phyloP scores from a whole-genome alignment of 2,329 filamentous ascomycete species.

The Fusarium tricinctum region DNA sequence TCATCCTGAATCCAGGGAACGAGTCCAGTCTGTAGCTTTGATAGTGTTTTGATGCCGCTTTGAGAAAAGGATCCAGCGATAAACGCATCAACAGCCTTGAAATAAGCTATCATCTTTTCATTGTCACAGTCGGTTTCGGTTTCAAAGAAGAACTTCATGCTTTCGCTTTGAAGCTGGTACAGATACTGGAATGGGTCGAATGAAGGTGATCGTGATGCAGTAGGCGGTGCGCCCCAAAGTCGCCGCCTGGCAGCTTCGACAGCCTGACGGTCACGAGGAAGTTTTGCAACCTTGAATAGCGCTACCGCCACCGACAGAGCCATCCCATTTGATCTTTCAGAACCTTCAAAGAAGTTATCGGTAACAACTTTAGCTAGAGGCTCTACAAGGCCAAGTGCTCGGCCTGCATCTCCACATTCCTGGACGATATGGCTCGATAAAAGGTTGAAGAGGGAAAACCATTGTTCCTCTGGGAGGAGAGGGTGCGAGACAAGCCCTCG shows the following conservation, averaged over 20 bases:
- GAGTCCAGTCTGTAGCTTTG: conserved; percentile 73
- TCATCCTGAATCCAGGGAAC: conserved; percentile 74
- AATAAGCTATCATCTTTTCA: conserved; percentile 59
- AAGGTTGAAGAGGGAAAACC: conserved; percentile 69
- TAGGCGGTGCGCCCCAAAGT: conserved; percentile 68
- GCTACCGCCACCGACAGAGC: conserved; percentile 57
- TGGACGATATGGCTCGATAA: conserved; percentile 69
- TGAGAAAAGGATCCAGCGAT: conserved; percentile 63
- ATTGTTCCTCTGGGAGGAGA: conserved; percentile 61
- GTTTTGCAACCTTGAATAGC: conserved; percentile 62
- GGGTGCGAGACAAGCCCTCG: conserved; percentile 68
- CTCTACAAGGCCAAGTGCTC: conserved; percentile 77
- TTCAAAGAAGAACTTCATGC: conserved; percentile 69
- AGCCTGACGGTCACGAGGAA: conserved; percentile 72
- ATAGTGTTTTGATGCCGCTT: conserved; percentile 69
- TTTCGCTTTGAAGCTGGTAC: conserved; percentile 69
- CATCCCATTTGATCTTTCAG: conserved; percentile 42
- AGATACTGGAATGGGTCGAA: conserved; percentile 76
- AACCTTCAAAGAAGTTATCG: conserved; percentile 50
- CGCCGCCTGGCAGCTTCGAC: conserved; percentile 74
- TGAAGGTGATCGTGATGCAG: conserved; percentile 57
- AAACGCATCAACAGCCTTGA: conserved; percentile 68
- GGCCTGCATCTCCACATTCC: conserved; percentile 76
- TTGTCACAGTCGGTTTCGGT: conserved; percentile 57
- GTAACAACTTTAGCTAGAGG: conserved; percentile 72